These are phyloP conservation scores for Nicotiana otophora DNA, from an alignment of 257 asterid species.

Conservation along the genomic window DNA sequence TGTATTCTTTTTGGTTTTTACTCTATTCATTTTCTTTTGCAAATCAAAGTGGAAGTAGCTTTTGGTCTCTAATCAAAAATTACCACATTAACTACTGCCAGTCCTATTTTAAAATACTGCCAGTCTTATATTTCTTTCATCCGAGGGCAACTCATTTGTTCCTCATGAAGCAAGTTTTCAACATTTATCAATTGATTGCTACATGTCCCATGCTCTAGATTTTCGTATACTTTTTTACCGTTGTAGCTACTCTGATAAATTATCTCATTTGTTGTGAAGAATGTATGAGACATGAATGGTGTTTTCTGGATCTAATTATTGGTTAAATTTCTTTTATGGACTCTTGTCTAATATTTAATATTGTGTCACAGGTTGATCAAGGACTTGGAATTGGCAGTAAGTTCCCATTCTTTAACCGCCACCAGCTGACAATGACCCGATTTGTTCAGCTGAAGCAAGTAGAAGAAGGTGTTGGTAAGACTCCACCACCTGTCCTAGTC, in stretches of 20 bases:
- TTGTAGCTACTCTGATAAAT: background rate
- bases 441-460: constrained; percentile 74
- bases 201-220: background rate
- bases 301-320: background rate
- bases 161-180: background rate
- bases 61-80: background rate
- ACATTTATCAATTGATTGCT: background rate
- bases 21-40: background rate
- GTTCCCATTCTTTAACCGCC: constrained; percentile 84
- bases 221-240: background rate
- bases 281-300: background rate
- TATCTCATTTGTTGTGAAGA: background rate
- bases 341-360: background rate
- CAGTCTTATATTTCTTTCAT: background rate
- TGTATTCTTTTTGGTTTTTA: background rate
- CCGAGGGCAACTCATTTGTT: background rate
- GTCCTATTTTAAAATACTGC: too few relatives aligned
- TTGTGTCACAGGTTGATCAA: constrained; percentile 75
- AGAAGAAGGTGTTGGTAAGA: constrained; percentile 89
- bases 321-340: background rate
- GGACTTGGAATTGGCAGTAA: constrained; percentile 88
- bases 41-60: background rate
- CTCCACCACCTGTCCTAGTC: constrained; percentile 92
- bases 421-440: constrained; percentile 71
- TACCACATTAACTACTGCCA: background rate